A percentile compares a stretch with the other conserved stretches of the same genome.
Evolutionary conservation across 2,329 filamentous ascomycete species (phyloP).

Genomic region (Rhynchosporium graminicola): DNA sequence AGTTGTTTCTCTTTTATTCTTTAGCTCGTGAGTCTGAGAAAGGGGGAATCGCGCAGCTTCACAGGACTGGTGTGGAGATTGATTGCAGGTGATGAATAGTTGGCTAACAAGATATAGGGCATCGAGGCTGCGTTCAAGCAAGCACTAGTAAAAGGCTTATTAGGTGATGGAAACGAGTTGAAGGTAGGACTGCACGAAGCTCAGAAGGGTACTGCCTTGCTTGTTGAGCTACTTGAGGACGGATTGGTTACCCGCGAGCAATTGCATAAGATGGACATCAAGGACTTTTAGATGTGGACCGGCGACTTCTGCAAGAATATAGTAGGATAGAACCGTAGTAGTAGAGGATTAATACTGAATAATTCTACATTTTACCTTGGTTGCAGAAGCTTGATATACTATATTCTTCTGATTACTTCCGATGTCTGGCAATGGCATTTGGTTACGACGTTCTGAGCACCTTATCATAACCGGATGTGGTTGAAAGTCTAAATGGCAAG

Average conservation of each 20-base stretch:
- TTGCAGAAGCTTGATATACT: no score
- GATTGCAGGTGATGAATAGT: not conserved
- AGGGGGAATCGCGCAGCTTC: not conserved
- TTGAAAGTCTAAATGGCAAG: no score
- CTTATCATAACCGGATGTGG: no score
- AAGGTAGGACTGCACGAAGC: not conserved
- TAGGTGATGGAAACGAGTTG: constrained; percentile 41
- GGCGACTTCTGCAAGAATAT: no score
- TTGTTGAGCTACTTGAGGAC: constrained; percentile 11
- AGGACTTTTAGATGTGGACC: not conserved
- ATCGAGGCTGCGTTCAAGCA: constrained; percentile 50
- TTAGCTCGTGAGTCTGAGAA: not conserved
- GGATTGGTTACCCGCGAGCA: constrained; percentile 3
- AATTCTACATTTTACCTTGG: no score
- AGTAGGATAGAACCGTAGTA: no score
- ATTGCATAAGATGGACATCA: not conserved
- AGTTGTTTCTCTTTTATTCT: not conserved
- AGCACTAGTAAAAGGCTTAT: constrained; percentile 49
- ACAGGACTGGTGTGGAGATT: not conserved
- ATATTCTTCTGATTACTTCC: no score
- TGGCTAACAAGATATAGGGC: constrained; percentile 5
- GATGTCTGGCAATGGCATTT: no score
- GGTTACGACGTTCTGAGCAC: no score
- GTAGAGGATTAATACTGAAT: no score
- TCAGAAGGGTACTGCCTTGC: not conserved